Evolutionary conservation across 2,329 filamentous ascomycete species (phyloP).

Genomic region (Colletotrichum sp.): DNA sequence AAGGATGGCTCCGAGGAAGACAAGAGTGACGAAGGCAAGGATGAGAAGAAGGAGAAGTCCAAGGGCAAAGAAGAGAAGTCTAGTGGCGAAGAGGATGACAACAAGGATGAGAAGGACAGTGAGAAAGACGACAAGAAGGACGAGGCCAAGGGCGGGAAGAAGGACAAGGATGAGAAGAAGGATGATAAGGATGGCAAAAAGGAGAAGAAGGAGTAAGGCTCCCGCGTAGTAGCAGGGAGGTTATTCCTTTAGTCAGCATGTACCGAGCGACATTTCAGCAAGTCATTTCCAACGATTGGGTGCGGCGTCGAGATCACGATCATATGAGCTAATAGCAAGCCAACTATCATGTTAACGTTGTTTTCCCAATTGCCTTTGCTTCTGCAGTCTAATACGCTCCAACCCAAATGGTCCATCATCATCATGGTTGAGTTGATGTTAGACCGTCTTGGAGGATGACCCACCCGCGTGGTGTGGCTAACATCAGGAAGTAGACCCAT

Average conservation of each 20-base stretch:
- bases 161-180: slow-evolving; percentile 20
- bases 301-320: neutral
- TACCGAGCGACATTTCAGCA: neutral
- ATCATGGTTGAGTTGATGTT: neutral
- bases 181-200: slow-evolving; percentile 8
- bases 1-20: slow-evolving; percentile 31
- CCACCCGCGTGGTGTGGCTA: neutral
- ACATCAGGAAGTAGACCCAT: neutral
- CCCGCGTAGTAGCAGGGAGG: neutral
- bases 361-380: neutral
- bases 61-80: slow-evolving; percentile 24
- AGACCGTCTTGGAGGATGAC: accelerated
- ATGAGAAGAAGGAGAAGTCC: slow-evolving; percentile 23
- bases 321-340: neutral
- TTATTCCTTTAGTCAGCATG: neutral
- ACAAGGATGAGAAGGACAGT: neutral
- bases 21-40: slow-evolving; percentile 23
- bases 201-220: slow-evolving; percentile 7
- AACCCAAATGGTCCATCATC: neutral
- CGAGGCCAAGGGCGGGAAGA: neutral
- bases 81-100: neutral
- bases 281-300: neutral
- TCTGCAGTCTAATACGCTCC: neutral
- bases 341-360: neutral
- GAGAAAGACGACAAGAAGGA: slow-evolving; percentile 8